Percentiles rank a stretch among this genome's conserved stretches.
These are phyloP conservation scores for Colletotrichum abscissum DNA, from an alignment of 2,329 filamentous ascomycete species.

Conservation along the genomic window DNA sequence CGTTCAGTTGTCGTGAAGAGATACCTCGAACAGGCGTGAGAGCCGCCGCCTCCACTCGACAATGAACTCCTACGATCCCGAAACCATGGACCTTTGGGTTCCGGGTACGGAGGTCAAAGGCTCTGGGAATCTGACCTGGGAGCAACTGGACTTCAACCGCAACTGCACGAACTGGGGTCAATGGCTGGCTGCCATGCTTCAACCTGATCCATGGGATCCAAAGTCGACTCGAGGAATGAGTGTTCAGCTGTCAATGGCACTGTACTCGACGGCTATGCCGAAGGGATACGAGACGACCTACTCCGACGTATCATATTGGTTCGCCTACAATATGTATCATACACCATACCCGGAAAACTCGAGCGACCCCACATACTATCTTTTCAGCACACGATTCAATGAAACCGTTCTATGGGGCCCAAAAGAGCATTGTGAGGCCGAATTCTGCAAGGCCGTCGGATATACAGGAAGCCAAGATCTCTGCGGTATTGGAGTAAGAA, in stretches of 20 bases:
- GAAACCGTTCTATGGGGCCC: slow-evolving; percentile 1
- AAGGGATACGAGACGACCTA: slow-evolving; percentile 2
- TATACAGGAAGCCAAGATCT: slow-evolving; percentile 31
- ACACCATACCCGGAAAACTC: slow-evolving; percentile 4
- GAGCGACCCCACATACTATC: background rate
- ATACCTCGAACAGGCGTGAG: background rate
- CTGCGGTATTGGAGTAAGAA: slow-evolving; percentile 28
- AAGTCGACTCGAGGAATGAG: slow-evolving; percentile 25
- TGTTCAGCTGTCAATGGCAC: background rate
- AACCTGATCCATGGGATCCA: slow-evolving; percentile 26
- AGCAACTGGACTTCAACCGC: slow-evolving; percentile 25
- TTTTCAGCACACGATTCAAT: slow-evolving; percentile 28
- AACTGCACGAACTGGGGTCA: slow-evolving; percentile 28
- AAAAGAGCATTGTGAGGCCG: slow-evolving; percentile 11
- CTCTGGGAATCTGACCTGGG: slow-evolving; percentile 19
- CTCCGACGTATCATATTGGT: slow-evolving; percentile 14
- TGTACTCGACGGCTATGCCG: slow-evolving; percentile 13
- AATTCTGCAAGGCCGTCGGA: slow-evolving; percentile 27
- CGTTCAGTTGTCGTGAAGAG: background rate
- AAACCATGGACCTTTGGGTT: slow-evolving; percentile 20
- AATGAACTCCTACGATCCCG: background rate
- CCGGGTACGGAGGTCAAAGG: slow-evolving; percentile 13
- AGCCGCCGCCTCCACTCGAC: background rate
- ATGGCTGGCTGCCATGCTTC: slow-evolving; percentile 18
- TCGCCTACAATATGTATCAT: slow-evolving; percentile 31